Evolutionary conservation across 768 basidiomycete genomes (phyloP), one percentile per base, ranked within the genome.

Genomic region (Rhodotorula babjevae): DNA sequence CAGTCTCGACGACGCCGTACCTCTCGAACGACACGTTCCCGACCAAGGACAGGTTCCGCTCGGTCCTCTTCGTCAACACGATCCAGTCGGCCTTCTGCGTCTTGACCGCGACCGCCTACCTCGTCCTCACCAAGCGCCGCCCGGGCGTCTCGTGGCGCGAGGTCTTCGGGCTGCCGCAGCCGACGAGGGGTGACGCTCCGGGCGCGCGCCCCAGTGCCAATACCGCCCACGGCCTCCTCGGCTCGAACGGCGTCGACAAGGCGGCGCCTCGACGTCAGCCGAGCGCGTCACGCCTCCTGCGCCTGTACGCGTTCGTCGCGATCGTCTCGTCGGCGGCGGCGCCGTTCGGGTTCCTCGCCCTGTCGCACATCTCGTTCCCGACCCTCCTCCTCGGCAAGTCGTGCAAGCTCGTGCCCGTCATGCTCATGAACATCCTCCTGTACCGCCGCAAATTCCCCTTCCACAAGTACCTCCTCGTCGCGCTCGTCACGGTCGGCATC

Each of bases 311-410:
- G 65, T 91, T 92, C 81, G 90, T 92, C 79, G 87, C 94, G 33
- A 79, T 90, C 33, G 89, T 93, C 81, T 91, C 96, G 75, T 93
- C 93, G 53, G 83, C 87, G 52, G 95, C 95, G 3, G 90, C 93
- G 31, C 96, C 95, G 7, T 95, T 98, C 80, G 94, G 95, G 64
- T 98, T 98, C 82, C 90, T 93, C 19, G 88, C 93, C 10, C 88
- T 98, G 56, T 88, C 91, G 36, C 92, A 95, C 83, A 93, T 99
- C 79, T 93, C 93, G 27, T 98, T 97, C 84, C 96, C 96, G 62
- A 93, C 95, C 57, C 95, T 97, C 91, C 94, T 98, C 47, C 89
- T 98, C 75, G 96, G 92, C 64, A 98, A 98, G 81, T 97, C 94
- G 0, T 98, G 96, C 85, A 98, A 98, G 81, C 91, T 99, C 80